These are phyloP conservation scores for Triangularia verruculosa DNA, from an alignment of 2,329 filamentous ascomycete genomes.

Conservation along the genomic window DNA sequence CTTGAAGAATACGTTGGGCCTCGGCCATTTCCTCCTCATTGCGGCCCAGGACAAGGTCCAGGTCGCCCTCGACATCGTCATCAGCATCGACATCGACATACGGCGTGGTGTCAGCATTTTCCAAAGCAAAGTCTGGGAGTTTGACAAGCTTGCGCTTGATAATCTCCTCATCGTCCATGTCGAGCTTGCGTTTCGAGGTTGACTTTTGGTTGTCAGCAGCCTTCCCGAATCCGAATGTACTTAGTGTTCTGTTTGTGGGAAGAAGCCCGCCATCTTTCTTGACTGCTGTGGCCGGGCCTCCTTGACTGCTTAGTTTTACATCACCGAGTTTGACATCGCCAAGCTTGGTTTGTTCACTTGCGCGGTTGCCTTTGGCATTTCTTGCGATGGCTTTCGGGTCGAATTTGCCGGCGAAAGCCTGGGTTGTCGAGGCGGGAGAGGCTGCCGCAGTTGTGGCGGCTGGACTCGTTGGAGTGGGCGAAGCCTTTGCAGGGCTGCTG, in stretches of 20 bases:
- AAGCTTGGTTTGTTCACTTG: slow-evolving; percentile 53
- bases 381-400: slow-evolving; percentile 84
- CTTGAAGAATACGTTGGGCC: slow-evolving; percentile 78
- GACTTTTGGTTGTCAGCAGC: slow-evolving; percentile 63
- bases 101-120: slow-evolving; percentile 58
- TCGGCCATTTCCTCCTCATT: slow-evolving; percentile 87
- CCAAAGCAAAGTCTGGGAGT: slow-evolving; percentile 72
- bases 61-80: slow-evolving; percentile 69
- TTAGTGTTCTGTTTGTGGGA: slow-evolving; percentile 63
- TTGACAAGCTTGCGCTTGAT: slow-evolving; percentile 86
- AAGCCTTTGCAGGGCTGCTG: slow-evolving; percentile 28
- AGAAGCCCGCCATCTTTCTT: slow-evolving; percentile 37
- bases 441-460: slow-evolving; percentile 40
- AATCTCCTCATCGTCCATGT: slow-evolving; percentile 85
- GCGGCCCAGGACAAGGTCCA: slow-evolving; percentile 58
- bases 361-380: slow-evolving; percentile 62
- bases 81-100: slow-evolving; percentile 60
- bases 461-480: slow-evolving; percentile 43
- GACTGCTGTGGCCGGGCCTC: background rate
- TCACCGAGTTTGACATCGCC: slow-evolving; percentile 41
- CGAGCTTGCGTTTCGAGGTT: slow-evolving; percentile 69
- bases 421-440: slow-evolving; percentile 50
- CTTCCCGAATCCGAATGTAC: slow-evolving; percentile 80
- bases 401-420: slow-evolving; percentile 73
- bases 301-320: slow-evolving; percentile 16